Base-by-base conservation (phyloP, 1,284 basidiomycete species). In the Naganishia albida region DNA sequence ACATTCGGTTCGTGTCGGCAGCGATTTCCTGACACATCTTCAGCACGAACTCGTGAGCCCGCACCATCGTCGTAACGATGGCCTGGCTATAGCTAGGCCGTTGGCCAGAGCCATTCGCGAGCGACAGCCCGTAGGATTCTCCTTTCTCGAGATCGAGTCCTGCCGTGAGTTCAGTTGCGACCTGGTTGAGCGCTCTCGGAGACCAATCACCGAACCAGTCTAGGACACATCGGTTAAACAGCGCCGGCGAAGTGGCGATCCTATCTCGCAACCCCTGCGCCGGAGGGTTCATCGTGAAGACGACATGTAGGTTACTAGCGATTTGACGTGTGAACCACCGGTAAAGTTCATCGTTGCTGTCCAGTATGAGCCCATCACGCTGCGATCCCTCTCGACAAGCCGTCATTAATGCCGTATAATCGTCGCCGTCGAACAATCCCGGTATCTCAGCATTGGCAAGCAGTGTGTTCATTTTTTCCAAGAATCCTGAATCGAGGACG, bases 121-220 rank as follows among this genome's bases (percentile, higher is more conserved):
- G 87, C 83, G 18, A 82, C 73, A 1, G 92, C 90, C 12, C 91
- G 86, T 18, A 78, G 81, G 78, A 94, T 97, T 86, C 84, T 1
- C 89, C 83, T 28, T 91, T 78, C 72, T 96, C 94, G 71, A 97
- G 85, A 77, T 97, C 94, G 64, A 98, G 84, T 0, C 88, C 88
- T 63, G 90, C 85, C 0, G 93, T 97, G 78, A 97, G 94, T 80
- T 97, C 94, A 83, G 89, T 86, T 42, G 90, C 94, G 66, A 98
- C 94, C 82, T 97, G 94, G 75, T 90, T 96, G 77, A 97, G 90
- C 0, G 94, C 93, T 75, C 96, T 93, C 72, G 95, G 92, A 7
- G 93, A 93, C 94, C 94, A 97, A 76, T 96, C 93, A 44, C 94
- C 93, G 72, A 97, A 97, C 94, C 94, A 97, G 78, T 97, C 93